Base-by-base conservation (phyloP, 108 stramenopile species). In the Parmales sp. region DNA sequence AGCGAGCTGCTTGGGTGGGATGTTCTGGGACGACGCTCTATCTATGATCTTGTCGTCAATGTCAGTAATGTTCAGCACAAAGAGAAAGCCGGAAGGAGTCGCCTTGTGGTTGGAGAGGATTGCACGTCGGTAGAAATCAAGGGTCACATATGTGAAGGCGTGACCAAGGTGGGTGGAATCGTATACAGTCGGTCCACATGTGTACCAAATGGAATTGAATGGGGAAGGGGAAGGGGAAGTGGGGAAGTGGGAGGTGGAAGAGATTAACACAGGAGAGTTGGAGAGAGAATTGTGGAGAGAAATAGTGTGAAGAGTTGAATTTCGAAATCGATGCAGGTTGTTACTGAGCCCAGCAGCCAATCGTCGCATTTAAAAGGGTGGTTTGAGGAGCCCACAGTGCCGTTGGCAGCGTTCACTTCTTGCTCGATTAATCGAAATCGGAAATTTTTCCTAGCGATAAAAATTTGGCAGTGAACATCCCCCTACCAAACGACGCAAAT, bases 101-200 rank as follows among this genome's bases (percentile, higher is more conserved):
- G 67, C 50, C 34, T 69, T 9, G 45, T 86, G 88, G 68, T 63
- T 69, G 37, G 83, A 68, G 16, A 70, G 43, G 69, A 94, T 49
- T 26, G 96, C 76, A 7, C 98, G 78, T n/a, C 95, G 87, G 31
- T 96, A 6, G 68, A 97, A 91, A 65, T 99, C 98, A 18, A 98
- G 72, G 37, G 78, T 78, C 8, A 99, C 86, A 78, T 99, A 98
- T 36, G 97, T 98, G 25, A 95, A 74, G 0, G 88, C 92, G 69
- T 99, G 98, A 0, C 98, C 98, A 70, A 99, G 70, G 70, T 99
- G 98, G 13, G 94, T 83, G 23, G 86, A 84, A 26, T 90, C 96
- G 75, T 99, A 98, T 3, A 95, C 95, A 0, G 98, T 99, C 0
- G 98, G 98, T 22, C 98, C 98, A 77, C 98, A 99, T 37, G 87